Conservation (phyloP, 495 filamentous ascomycete species). For the Penicillium canescens region DNA sequence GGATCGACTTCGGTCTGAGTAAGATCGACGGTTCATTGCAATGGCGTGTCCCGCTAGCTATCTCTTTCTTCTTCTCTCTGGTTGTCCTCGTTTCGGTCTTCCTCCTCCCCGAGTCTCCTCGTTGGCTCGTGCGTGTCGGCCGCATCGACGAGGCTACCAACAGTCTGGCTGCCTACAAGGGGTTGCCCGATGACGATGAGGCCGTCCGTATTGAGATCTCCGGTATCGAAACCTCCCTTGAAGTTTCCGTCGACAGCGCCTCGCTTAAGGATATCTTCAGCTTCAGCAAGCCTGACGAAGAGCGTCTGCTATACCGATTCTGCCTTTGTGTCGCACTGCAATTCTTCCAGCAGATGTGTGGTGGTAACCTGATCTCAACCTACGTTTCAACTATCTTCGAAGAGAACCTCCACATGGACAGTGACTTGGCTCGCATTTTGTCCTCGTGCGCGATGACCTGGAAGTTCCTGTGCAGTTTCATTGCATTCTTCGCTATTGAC, state of each 20-base stretch:
- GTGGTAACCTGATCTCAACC: constrained; percentile 28
- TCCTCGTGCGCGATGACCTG: constrained; percentile 38
- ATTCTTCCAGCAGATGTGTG: constrained; percentile 36
- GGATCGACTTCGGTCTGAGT: constrained; percentile 45
- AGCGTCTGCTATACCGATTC: constrained; percentile 29
- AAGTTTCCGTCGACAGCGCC: constrained; percentile 14
- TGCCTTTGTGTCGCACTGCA: constrained; percentile 35
- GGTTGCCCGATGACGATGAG: constrained; percentile 17
- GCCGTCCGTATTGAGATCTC: constrained; percentile 30
- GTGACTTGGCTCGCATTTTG: constrained; percentile 20
- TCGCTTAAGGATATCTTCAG: constrained; percentile 6
- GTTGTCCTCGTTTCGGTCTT: constrained; percentile 59
- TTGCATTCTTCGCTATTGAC: constrained; percentile 48
- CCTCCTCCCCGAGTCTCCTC: constrained; percentile 62
- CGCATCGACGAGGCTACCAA: constrained; percentile 51
- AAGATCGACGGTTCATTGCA: constrained; percentile 28
- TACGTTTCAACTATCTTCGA: constrained; percentile 32
- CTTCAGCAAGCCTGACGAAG: constrained; percentile 23
- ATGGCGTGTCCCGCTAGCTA: constrained; percentile 48
- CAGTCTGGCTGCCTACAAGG: constrained; percentile 30
- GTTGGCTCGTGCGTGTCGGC: constrained; percentile 57
- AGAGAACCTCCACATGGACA: constrained; percentile 20
- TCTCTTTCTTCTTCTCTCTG: constrained; percentile 61
- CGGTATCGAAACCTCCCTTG: constrained; percentile 36
- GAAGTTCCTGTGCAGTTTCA: constrained; percentile 45